Conservation (phyloP, 164 flowering plant genomes). For the Malania oleifera region DNA sequence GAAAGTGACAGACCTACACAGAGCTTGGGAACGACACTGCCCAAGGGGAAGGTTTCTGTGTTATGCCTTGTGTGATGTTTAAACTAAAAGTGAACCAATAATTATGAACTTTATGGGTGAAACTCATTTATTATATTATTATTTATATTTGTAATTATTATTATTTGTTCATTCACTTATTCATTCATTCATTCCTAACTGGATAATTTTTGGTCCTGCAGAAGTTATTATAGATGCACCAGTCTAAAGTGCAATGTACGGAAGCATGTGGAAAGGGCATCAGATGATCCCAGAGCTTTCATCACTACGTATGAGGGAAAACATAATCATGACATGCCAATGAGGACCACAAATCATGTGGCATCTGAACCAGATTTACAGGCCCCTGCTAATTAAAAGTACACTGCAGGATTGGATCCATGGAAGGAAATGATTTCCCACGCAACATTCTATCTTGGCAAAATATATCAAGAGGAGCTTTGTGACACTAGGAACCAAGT, state of each 20-base stretch:
- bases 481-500: not conserved
- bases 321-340: conserved; percentile 83
- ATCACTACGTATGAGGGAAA: conserved; percentile 90
- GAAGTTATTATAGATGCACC: conserved; percentile 87
- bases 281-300: conserved; percentile 71
- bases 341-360: conserved; percentile 27
- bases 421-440: not conserved
- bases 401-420: conserved; percentile 13
- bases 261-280: conserved; percentile 81
- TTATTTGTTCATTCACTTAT: too few relatives aligned
- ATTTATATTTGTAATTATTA: too few relatives aligned
- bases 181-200: too few relatives aligned
- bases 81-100: too few relatives aligned
- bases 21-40: too few relatives aligned
- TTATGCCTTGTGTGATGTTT: too few relatives aligned
- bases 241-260: conserved; percentile 70
- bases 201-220: conserved; percentile 28
- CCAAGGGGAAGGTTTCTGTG: too few relatives aligned
- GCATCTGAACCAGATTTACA: conserved; percentile 34
- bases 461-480: not conserved
- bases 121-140: too few relatives aligned
- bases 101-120: too few relatives aligned
- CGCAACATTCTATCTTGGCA: not conserved
- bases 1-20: too few relatives aligned
- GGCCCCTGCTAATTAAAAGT: conserved; percentile 15